Base-by-base conservation (phyloP, 2,329 filamentous ascomycete species). In the Chaetoscypha palmicola region DNA sequence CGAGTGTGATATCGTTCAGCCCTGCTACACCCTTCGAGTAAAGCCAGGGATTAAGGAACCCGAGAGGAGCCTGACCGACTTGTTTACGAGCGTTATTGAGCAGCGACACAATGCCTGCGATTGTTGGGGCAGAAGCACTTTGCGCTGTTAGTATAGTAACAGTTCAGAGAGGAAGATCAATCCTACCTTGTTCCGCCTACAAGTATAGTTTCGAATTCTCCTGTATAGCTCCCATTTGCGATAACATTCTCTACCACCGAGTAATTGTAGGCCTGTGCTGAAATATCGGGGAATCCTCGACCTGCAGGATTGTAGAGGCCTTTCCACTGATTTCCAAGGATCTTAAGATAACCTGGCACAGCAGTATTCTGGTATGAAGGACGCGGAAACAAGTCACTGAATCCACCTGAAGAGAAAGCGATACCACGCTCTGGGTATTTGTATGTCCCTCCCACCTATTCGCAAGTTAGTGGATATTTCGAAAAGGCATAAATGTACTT, bases 1-100 rank as follows among this genome's bases (percentile, higher is more conserved):
- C 67, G 1, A 43, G 31, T 0, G 57, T 60, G 21, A 70, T 63
- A 48, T 79, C 76, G 1, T 63, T 75, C 14, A 79, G 62, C 0
- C 64, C 72, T 48, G 64, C 59, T 43, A 66, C 68, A 3, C 69
- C 71, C 36, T 60, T 55, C 9, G 62, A 63, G 56, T 81, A 81
- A 4, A 81, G 56, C 72, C 74, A 79, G 0, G 77, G 77, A 54
- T 81, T 81, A 36, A 81, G 48, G 63, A 77, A 81, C 0, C 77
- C 77, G 0, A 70, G 44, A 1, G 64, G 56, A 8, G 45, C 51
- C 56, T 73, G 69, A 4, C 72, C 72, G 5, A 61, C 63, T 0
- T 68, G 62, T 14, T 81, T 60, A 24, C 76, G 65, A 1, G 73
- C 76, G 53, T 83, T 79, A 52, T 84, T 84, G 44, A 84, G 63